These are phyloP conservation scores for Nepenthes mirabilis DNA, from an alignment of 148 eudicot species.

Conservation along the genomic window DNA sequence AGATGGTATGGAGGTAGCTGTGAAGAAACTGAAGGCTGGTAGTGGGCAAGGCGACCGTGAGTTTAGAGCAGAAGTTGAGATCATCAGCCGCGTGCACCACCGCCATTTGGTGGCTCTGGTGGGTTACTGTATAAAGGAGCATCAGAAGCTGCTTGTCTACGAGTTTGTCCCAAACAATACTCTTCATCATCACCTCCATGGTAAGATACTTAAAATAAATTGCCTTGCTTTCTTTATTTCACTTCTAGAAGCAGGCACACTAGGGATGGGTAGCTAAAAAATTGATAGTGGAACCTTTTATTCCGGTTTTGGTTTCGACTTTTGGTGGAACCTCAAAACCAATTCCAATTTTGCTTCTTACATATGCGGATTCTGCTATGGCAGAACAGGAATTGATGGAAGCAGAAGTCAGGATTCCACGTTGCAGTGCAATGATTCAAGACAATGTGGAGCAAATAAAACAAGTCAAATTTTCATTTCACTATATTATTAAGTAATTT, in stretches of 20 bases:
- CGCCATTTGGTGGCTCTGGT: conserved; percentile 91
- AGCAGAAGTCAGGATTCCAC: no score
- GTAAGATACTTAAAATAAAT: conserved; percentile 16
- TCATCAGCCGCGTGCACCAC: conserved; percentile 90
- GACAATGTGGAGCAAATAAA: no score
- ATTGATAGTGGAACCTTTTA: neutral
- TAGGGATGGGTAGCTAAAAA: no score
- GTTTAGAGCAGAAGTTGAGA: conserved; percentile 93
- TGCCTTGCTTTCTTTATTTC: no score
- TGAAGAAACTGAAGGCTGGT: conserved; percentile 75
- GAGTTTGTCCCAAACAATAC: conserved; percentile 81
- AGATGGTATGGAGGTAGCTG: conserved; percentile 91
- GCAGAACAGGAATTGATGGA: no score
- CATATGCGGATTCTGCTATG: no score
- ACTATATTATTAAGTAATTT: no score
- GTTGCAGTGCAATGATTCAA: no score
- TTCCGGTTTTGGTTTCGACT: neutral
- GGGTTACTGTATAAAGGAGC: conserved; percentile 81
- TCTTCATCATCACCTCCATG: conserved; percentile 81
- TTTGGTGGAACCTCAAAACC: no score
- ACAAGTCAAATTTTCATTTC: no score
- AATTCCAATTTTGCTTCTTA: no score
- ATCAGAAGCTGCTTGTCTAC: conserved; percentile 77
- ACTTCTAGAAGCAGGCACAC: no score
- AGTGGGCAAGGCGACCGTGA: conserved; percentile 98